phyloP scores from a whole-genome alignment of 2,329 filamentous ascomycete genomes.

The Ophiobolus disseminans region DNA sequence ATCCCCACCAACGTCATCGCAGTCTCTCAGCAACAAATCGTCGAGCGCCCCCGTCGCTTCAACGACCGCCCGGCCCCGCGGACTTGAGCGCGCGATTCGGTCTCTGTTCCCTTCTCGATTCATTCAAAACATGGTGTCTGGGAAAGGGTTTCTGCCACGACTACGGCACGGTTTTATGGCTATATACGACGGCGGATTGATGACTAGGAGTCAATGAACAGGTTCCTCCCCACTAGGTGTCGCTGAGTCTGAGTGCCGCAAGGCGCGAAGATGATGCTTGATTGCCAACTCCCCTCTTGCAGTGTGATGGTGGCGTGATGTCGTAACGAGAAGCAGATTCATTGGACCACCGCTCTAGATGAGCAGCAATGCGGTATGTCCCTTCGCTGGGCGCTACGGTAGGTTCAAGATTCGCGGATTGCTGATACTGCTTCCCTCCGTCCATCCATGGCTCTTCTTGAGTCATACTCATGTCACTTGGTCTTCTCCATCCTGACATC shows the following conservation, averaged over 20 bases:
- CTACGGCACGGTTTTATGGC: slow-evolving; percentile 81
- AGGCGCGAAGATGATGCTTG: slow-evolving; percentile 75
- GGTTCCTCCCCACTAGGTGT: slow-evolving; percentile 73
- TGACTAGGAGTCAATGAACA: slow-evolving; percentile 68
- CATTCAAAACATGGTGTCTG: slow-evolving; percentile 69
- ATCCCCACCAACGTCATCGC: slow-evolving; percentile 96
- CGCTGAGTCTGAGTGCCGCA: slow-evolving; percentile 72
- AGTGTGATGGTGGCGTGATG: slow-evolving; percentile 19
- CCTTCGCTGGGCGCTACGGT: too few species aligned
- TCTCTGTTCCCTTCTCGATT: slow-evolving; percentile 37
- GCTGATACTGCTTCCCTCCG: too few species aligned
- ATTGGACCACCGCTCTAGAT: background rate
- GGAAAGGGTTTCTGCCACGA: slow-evolving; percentile 93
- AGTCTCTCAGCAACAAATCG: slow-evolving; percentile 85
- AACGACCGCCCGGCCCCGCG: slow-evolving; percentile 65
- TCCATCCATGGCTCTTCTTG: too few species aligned
- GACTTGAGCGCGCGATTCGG: slow-evolving; percentile 59
- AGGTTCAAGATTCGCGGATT: too few species aligned
- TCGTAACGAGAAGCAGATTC: too few species aligned
- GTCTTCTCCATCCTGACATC: too few species aligned
- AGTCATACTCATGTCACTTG: too few species aligned
- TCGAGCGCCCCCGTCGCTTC: slow-evolving; percentile 84
- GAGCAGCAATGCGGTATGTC: too few species aligned
- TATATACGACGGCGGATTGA: slow-evolving; percentile 71
- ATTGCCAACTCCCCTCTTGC: slow-evolving; percentile 70